Evolutionary conservation across 768 basidiomycete species (phyloP).

Genomic region (Suillus tomentosus): DNA sequence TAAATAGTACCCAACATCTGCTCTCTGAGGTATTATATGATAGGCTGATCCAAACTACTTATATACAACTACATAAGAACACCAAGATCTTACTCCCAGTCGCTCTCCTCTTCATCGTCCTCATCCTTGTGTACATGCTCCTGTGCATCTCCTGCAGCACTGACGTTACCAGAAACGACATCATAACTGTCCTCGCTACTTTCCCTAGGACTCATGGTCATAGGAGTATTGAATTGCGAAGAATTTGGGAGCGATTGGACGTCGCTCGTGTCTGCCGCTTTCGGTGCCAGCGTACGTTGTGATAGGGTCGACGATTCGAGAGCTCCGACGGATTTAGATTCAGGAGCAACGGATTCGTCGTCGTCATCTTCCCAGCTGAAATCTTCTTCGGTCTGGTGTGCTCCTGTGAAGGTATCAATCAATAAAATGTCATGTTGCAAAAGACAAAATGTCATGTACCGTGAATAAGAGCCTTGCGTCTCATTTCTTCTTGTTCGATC

Average conservation of each 20-base stretch:
- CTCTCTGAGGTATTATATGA: neutral
- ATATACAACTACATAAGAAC: conserved; percentile 21
- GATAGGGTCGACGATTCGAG: conserved; percentile 23
- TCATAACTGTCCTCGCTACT: conserved; percentile 72
- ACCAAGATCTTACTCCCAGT: conserved; percentile 56
- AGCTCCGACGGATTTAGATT: conserved; percentile 13
- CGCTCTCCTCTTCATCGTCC: conserved; percentile 44
- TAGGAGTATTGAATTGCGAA: conserved; percentile 38
- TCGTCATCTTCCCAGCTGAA: conserved; percentile 94
- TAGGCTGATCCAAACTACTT: conserved; percentile 7
- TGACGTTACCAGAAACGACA: conserved; percentile 57
- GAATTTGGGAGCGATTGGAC: conserved; percentile 29
- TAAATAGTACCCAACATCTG: conserved; percentile 9
- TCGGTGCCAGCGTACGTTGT: conserved; percentile 28
- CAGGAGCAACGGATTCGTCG: conserved; percentile 51
- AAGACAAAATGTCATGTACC: conserved; percentile 42
- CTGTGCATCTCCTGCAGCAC: conserved; percentile 38
- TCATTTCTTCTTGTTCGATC: conserved; percentile 75
- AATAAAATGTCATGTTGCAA: conserved; percentile 5
- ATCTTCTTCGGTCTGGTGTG: conserved; percentile 75
- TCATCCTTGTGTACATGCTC: conserved; percentile 36
- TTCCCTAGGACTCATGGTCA: conserved; percentile 48
- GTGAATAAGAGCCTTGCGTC: conserved; percentile 74
- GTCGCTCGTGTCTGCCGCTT: conserved; percentile 20
- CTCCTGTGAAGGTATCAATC: conserved; percentile 39